Base-by-base conservation (phyloP, 208 protist genomes). In the Acanthamoeba healyi region DNA sequence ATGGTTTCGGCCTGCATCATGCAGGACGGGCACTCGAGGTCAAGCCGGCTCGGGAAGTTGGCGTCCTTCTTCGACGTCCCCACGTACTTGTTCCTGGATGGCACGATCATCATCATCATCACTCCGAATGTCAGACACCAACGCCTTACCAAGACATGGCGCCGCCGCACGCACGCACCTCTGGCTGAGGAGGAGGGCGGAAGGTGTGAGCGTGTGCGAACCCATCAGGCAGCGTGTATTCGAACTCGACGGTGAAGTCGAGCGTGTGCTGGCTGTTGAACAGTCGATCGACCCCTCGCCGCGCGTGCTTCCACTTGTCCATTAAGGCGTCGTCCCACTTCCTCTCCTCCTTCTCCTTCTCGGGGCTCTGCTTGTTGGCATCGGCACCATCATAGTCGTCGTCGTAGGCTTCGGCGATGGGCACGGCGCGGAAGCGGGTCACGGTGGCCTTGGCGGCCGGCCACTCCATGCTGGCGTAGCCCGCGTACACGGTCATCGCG, bases 191-290 rank as follows among this genome's bases (percentile, higher is more conserved):
- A 19, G 36, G 5, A 19, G 29, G 22, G 19, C 14, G 38, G n/a
- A n/a, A 84, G 74, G 4, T 19, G 32, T 6, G 26, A 15, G 44
- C 1, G 42, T 2, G 15, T 7, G 4, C 5, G 36, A 26, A 84
- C 74, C 74, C 74, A 34, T 84, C 74, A 15, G 74, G 74, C 74
- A 84, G 44, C n/a, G 74, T 84, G 42, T 84, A 84, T 32, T 84
- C 74, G 15, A 84, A 84, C 22, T 84, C 44, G 22, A 84, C 74
- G 4, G 46, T 38, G 44, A 84, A 84, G 74, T 84, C 74, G 29
- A 58, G 74, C 74, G 74, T 84, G 74, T 84, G 46, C 36, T 84
- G 32, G 40, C 74, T 56, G 44, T 84, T n/a, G 3, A 26, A 15
- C 3, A 84, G 38, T 9, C 42, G 19, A 10, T 36, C 46, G 29